These are phyloP conservation scores for Adansonia madagascariensis DNA, from an alignment of 441 rosid genomes.

Conservation along the genomic window DNA sequence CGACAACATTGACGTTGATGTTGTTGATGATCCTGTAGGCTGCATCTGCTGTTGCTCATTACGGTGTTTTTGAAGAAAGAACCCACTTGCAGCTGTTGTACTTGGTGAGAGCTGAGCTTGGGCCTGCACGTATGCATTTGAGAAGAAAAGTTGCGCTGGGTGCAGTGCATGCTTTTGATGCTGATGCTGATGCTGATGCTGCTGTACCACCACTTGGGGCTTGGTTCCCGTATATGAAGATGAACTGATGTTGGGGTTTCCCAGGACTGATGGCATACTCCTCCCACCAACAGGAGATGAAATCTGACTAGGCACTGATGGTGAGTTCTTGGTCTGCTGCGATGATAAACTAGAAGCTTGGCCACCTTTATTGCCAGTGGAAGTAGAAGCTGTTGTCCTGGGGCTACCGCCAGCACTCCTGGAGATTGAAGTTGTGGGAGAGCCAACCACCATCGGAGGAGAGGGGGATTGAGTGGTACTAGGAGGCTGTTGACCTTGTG, in stretches of 20 bases:
- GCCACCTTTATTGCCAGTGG: constrained; percentile 66
- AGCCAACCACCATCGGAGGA: constrained; percentile 70
- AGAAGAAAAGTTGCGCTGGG: constrained; percentile 58
- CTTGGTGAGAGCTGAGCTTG: constrained; percentile 59
- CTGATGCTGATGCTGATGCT: constrained; percentile 49
- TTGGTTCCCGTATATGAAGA: constrained; percentile 57
- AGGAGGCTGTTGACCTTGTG: constrained; percentile 63
- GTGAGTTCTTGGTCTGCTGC: constrained; percentile 68
- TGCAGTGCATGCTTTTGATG: constrained; percentile 66
- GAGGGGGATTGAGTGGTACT: constrained; percentile 59
- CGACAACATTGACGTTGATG: constrained; percentile 54
- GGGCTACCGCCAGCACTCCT: constrained; percentile 93
- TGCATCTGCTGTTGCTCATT: constrained; percentile 60
- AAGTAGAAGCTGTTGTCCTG: constrained; percentile 63
- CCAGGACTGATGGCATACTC: constrained; percentile 63
- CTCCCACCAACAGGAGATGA: constrained; percentile 70
- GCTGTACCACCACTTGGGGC: constrained; percentile 50
- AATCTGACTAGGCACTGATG: constrained; percentile 52
- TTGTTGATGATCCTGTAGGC: constrained; percentile 43
- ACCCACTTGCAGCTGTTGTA: constrained; percentile 52
- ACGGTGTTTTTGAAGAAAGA: constrained; percentile 67
- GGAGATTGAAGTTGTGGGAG: constrained; percentile 83
- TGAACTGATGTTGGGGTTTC: constrained; percentile 57
- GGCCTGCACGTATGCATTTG: constrained; percentile 56
- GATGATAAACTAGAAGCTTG: constrained; percentile 68